Conservation (phyloP, 129 eudicot species). For the Oenanthe sinensis region DNA sequence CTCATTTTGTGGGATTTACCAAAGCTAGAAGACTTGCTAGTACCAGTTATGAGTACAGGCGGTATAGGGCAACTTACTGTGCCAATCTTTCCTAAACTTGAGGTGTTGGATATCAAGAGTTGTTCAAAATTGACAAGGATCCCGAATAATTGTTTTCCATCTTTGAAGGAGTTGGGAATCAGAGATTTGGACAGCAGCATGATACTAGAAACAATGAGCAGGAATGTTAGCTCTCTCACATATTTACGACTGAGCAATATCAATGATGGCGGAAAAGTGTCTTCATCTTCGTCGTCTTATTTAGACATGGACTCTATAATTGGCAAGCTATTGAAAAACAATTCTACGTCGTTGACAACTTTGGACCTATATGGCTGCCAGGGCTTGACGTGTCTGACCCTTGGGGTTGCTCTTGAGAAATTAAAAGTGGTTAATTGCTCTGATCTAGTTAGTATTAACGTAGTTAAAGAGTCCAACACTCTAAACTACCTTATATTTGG, state of each 20-base stretch:
- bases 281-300: not conserved
- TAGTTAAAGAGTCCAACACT: not conserved
- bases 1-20: not conserved
- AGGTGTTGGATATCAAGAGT: not conserved
- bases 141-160: not conserved
- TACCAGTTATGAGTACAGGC: not conserved
- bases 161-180: not conserved
- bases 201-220: not conserved
- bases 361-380: not conserved
- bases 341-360: not conserved
- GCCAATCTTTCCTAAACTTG: slow-evolving; percentile 7
- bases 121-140: not conserved
- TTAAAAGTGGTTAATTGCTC: not conserved
- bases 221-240: not conserved
- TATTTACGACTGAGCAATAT: not conserved
- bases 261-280: not conserved
- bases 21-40: slow-evolving; percentile 16
- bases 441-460: not conserved
- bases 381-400: not conserved
- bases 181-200: not conserved
- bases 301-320: not conserved
- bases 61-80: not conserved
- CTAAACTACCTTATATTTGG: not conserved
- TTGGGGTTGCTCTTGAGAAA: not conserved
- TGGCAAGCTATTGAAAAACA: not conserved